Conservation (phyloP, 805 yeast genomes). For the Nakazawaea sp. region DNA sequence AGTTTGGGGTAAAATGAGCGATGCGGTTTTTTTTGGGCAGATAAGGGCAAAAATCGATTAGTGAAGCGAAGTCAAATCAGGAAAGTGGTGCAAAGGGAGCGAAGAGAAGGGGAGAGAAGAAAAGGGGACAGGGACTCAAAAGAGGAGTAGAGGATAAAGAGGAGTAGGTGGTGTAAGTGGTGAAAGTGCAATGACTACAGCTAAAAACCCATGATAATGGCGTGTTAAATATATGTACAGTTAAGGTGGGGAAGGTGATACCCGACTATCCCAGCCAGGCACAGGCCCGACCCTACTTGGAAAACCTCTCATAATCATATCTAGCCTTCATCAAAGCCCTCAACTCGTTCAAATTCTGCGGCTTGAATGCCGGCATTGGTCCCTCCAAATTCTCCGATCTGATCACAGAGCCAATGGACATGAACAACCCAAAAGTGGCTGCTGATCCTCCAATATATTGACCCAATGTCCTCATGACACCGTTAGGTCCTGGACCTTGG, state of each 20-base stretch:
- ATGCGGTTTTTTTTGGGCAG: too few relatives aligned
- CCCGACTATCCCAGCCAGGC: too few relatives aligned
- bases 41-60: too few relatives aligned
- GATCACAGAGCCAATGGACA: constrained; percentile 92
- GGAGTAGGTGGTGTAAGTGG: too few relatives aligned
- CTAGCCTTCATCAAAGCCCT: constrained; percentile 36
- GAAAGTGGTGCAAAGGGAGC: too few relatives aligned
- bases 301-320: constrained; percentile 22
- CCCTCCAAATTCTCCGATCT: constrained; percentile 54
- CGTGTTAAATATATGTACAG: too few relatives aligned
- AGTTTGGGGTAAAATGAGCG: too few relatives aligned
- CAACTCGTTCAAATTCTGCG: constrained; percentile 26
- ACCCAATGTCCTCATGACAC: constrained; percentile 93
- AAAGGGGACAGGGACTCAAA: not conserved
- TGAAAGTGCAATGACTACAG: not conserved
- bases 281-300: not conserved
- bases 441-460: constrained; percentile 96
- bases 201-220: too few relatives aligned
- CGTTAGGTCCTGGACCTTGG: constrained; percentile 97
- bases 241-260: too few relatives aligned
- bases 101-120: not conserved
- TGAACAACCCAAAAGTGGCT: constrained; percentile 91
- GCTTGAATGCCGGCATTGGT: constrained; percentile 17
- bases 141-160: not conserved
- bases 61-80: too few relatives aligned